A percentile compares a stretch with the other conserved stretches of the same genome.
Evolutionary conservation across 257 asterid genomes (phyloP).

Genomic region (Solanum pinnatisectum): DNA sequence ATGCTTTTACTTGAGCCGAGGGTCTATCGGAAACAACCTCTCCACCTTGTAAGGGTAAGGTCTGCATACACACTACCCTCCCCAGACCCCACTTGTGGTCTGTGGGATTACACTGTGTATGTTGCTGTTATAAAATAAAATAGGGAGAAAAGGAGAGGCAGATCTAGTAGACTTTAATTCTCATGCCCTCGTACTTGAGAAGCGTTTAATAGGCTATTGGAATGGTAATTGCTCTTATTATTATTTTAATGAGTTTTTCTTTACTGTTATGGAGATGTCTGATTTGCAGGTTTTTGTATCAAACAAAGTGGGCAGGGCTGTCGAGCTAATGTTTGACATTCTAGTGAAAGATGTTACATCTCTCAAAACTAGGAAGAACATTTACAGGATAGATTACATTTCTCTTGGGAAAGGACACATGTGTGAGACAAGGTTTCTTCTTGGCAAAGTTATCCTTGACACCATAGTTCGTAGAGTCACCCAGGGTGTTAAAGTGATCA

Average conservation of each 20-base stretch:
- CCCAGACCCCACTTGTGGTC: background rate
- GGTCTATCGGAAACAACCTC: background rate
- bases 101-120: background rate
- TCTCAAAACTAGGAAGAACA: slow-evolving; percentile 3
- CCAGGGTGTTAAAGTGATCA: slow-evolving; percentile 1
- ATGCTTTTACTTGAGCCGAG: background rate
- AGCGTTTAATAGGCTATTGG: background rate
- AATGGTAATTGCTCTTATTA: background rate
- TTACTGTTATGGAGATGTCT: background rate
- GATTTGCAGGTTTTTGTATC: slow-evolving; percentile 53
- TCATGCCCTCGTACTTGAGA: background rate
- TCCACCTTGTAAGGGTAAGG: background rate
- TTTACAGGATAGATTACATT: slow-evolving; percentile 22
- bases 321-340: slow-evolving; percentile 14
- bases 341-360: slow-evolving; percentile 18
- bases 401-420: slow-evolving; percentile 30
- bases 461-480: slow-evolving; percentile 25
- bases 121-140: background rate
- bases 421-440: slow-evolving; percentile 52
- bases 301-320: slow-evolving; percentile 23
- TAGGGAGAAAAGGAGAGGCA: background rate
- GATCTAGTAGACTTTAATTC: background rate
- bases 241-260: background rate
- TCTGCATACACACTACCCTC: background rate
- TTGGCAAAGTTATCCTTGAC: slow-evolving; percentile 54